phyloP scores from a whole-genome alignment of 495 filamentous ascomycete genomes.

The Lasiosphaeris hirsuta region DNA sequence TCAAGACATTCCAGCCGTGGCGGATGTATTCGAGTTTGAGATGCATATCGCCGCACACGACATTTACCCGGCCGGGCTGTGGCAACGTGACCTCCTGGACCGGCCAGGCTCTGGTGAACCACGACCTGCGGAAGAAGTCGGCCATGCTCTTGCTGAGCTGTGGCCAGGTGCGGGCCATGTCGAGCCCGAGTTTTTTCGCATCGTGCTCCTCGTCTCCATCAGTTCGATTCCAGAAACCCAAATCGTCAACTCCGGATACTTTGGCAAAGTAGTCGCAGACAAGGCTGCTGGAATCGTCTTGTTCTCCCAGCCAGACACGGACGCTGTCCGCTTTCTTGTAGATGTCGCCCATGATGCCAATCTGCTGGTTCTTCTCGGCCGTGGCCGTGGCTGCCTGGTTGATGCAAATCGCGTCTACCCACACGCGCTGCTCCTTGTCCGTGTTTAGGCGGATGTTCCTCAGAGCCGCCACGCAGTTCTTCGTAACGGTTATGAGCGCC shows the following conservation, averaged over 20 bases:
- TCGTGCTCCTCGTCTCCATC: not conserved
- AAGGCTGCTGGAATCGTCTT: not conserved
- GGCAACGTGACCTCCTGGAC: not conserved
- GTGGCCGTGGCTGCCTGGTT: not conserved
- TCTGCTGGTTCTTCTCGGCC: not conserved
- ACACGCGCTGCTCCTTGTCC: not conserved
- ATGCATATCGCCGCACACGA: not conserved
- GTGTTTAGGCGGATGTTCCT: not conserved
- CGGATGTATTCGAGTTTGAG: not conserved
- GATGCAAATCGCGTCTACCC: slow-evolving; percentile 1
- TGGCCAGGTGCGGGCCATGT: not conserved
- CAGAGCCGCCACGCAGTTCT: not conserved
- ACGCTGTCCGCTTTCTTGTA: not conserved
- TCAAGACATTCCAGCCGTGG: not conserved
- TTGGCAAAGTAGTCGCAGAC: not conserved
- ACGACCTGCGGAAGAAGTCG: not conserved
- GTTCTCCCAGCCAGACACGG: not conserved
- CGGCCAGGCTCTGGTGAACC: not conserved
- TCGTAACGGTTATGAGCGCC: not conserved
- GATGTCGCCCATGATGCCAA: not conserved
- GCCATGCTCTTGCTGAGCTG: not conserved
- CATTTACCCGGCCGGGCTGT: not conserved
- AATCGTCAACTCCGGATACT: not conserved
- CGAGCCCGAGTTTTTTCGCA: not conserved
- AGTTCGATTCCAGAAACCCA: too few relatives aligned